These are phyloP conservation scores for Agrocybe praecox DNA, from an alignment of 768 basidiomycete species.

Conservation along the genomic window DNA sequence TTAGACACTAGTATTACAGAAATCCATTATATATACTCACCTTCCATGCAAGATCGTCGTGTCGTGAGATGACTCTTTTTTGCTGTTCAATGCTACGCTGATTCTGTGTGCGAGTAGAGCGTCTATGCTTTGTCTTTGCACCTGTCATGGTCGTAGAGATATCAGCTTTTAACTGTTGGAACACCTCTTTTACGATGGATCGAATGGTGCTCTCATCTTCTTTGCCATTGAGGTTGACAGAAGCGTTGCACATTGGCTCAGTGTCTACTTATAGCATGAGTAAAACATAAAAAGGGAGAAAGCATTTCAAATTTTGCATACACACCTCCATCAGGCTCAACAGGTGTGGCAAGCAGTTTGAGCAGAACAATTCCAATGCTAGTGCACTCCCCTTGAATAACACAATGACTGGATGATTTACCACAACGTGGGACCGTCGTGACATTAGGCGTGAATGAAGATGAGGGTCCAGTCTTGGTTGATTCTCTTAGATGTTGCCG, in stretches of 20 bases:
- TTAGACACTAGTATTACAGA: too few species aligned
- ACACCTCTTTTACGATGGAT: background rate
- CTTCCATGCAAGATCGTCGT: background rate
- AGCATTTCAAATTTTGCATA: too few species aligned
- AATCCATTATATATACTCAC: background rate
- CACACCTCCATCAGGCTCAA: too few species aligned
- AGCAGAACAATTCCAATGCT: background rate
- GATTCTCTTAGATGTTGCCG: background rate
- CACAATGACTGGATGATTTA: background rate
- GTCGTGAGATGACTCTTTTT: background rate
- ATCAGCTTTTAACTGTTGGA: background rate
- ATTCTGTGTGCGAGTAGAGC: background rate
- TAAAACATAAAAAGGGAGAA: too few species aligned
- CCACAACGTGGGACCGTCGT: too few species aligned
- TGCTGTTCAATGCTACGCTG: background rate
- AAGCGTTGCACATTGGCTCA: too few species aligned
- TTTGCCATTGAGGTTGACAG: too few species aligned
- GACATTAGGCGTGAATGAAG: too few species aligned
- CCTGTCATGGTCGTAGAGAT: background rate
- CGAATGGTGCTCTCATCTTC: background rate
- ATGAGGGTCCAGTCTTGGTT: too few species aligned
- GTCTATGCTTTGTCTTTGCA: too few species aligned
- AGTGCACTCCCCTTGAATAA: background rate
- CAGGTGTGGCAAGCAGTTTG: background rate
- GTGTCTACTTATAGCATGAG: too few species aligned